These are phyloP conservation scores for Leccinum boreale DNA, from an alignment of 768 basidiomycete species.

Conservation along the genomic window DNA sequence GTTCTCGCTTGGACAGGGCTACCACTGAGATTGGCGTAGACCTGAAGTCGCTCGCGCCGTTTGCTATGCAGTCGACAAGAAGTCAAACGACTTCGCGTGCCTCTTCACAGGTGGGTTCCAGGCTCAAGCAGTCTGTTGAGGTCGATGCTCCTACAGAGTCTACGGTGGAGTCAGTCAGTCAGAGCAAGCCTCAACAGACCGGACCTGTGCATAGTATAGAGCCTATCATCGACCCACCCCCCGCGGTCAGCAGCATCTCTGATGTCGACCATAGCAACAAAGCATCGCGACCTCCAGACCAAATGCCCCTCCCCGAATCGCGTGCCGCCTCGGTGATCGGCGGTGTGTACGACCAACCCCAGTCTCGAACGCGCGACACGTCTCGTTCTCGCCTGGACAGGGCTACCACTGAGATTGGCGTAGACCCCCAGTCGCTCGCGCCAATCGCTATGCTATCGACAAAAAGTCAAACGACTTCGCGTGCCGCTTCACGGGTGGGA, in stretches of 20 bases:
- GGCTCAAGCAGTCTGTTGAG: not conserved
- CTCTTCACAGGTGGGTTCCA: constrained; percentile 4
- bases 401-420: constrained; percentile 6
- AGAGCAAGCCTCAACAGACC: not conserved
- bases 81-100: constrained; percentile 4
- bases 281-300: constrained; percentile 13
- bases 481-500: constrained; percentile 1
- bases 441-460: constrained; percentile 3
- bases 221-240: constrained; percentile 9
- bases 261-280: constrained; percentile 11
- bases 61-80: constrained; percentile 3
- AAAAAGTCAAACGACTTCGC: constrained; percentile 1
- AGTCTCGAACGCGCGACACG: constrained; percentile 10
- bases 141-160: not conserved
- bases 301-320: constrained; percentile 26
- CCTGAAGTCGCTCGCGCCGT: constrained; percentile 1
- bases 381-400: constrained; percentile 14
- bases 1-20: constrained; percentile 15
- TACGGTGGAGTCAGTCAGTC: not conserved
- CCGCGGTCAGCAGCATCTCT: constrained; percentile 4
- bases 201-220: constrained; percentile 5
- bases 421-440: constrained; percentile 1
- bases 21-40: constrained; percentile 24
- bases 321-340: constrained; percentile 31
- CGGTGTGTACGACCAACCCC: constrained; percentile 23